Evolutionary conservation across 768 basidiomycete genomes (phyloP).

Genomic region (Hemileccinum rubropunctum): DNA sequence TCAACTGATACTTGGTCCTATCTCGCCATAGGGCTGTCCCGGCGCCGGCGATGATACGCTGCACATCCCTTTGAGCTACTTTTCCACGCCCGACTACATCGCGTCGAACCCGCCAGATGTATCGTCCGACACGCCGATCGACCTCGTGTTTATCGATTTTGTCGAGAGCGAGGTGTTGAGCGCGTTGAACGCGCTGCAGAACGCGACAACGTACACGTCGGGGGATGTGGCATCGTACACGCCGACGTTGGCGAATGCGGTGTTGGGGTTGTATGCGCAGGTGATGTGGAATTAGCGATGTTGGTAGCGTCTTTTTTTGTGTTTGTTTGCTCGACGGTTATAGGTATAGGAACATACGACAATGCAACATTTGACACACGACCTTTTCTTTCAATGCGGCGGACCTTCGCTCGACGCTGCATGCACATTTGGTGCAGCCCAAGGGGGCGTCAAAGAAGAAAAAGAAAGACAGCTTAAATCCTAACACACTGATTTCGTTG

Average conservation of each 20-base stretch:
- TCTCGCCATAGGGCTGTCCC: slow-evolving; percentile 53
- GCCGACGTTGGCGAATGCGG: slow-evolving; percentile 36
- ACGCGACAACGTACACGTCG: slow-evolving; percentile 43
- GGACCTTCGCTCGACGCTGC: too few species aligned
- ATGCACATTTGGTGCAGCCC: too few species aligned
- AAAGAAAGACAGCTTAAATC: too few species aligned
- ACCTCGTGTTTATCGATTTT: slow-evolving; percentile 77
- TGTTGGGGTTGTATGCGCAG: slow-evolving; percentile 37
- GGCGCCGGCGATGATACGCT: slow-evolving; percentile 71
- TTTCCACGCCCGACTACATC: slow-evolving; percentile 54
- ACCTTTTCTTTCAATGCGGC: too few species aligned
- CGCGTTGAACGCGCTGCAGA: slow-evolving; percentile 58
- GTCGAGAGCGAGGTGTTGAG: slow-evolving; percentile 49
- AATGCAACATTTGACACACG: too few species aligned
- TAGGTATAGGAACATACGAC: too few species aligned
- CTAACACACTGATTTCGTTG: too few species aligned
- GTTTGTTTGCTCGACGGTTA: too few species aligned
- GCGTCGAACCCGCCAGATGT: slow-evolving; percentile 52
- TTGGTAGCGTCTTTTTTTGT: too few species aligned
- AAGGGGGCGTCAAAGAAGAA: too few species aligned
- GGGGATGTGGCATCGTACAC: slow-evolving; percentile 56
- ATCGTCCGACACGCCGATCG: slow-evolving; percentile 49
- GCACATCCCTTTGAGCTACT: slow-evolving; percentile 61
- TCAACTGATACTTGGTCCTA: too few species aligned
- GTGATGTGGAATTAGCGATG: background rate